A percentile compares a stretch with the other conserved stretches of the same genome.
phyloP scores from a whole-genome alignment of 331 rosid genomes.

The Telfairia occidentalis region DNA sequence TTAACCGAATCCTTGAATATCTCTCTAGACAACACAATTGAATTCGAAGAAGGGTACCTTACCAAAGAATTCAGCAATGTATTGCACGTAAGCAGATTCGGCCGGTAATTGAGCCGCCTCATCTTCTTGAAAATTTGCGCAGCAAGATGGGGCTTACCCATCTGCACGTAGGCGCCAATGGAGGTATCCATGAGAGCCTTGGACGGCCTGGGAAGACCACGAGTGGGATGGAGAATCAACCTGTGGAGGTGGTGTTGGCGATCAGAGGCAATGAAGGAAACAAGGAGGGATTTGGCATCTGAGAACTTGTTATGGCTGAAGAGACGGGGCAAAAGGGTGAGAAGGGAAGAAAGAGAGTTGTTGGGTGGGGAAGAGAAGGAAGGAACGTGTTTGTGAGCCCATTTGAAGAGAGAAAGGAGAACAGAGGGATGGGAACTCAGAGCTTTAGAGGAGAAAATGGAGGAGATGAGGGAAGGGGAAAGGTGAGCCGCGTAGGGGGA shows the following conservation, averaged over 20 bases:
- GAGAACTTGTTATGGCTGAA: slow-evolving; percentile 36
- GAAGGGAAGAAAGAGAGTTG: slow-evolving; percentile 26
- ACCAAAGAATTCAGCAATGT: slow-evolving; percentile 53
- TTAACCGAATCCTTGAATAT: slow-evolving; percentile 31
- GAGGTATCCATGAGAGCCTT: slow-evolving; percentile 55
- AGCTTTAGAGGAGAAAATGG: slow-evolving; percentile 36
- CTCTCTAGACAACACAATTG: slow-evolving; percentile 24
- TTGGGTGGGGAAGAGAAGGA: slow-evolving; percentile 29
- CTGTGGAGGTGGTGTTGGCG: slow-evolving; percentile 44
- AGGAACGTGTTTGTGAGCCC: slow-evolving; percentile 38
- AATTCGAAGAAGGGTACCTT: slow-evolving; percentile 31
- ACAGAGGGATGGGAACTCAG: slow-evolving; percentile 27
- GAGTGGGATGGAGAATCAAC: slow-evolving; percentile 32
- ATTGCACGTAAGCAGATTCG: slow-evolving; percentile 65
- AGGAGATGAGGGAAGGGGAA: slow-evolving; percentile 29
- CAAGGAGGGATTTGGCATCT: slow-evolving; percentile 60
- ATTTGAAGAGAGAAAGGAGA: slow-evolving; percentile 48
- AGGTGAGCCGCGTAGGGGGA: slow-evolving; percentile 33
- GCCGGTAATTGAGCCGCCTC: slow-evolving; percentile 35
- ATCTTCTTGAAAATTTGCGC: slow-evolving; percentile 50
- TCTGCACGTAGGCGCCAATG: slow-evolving; percentile 48
- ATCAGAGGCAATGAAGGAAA: slow-evolving; percentile 51
- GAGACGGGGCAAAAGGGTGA: slow-evolving; percentile 55
- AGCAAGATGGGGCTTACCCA: slow-evolving; percentile 44
- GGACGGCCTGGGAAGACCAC: slow-evolving; percentile 13